Percentiles rank a stretch among this genome's conserved stretches.
phyloP scores from a whole-genome alignment of 2,329 filamentous ascomycete species.

The Fusarium tuaranense region DNA sequence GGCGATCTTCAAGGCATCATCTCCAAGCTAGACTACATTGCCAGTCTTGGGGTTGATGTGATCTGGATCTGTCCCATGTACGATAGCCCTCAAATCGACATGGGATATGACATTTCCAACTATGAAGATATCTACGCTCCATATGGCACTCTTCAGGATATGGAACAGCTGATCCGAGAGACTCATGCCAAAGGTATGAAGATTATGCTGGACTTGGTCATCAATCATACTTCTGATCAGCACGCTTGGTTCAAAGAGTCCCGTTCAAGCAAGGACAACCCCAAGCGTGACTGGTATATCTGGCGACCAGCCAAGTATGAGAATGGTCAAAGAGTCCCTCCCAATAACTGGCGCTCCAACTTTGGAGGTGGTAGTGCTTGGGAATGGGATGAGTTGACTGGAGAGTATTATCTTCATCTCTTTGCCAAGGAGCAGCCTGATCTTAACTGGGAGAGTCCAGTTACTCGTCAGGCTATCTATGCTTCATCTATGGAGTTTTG shows the following conservation, averaged over 20 bases:
- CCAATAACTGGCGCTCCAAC: slow-evolving; percentile 79
- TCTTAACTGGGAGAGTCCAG: slow-evolving; percentile 84
- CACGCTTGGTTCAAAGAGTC: slow-evolving; percentile 44
- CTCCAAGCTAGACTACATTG: slow-evolving; percentile 61
- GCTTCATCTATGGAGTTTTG: slow-evolving; percentile 81
- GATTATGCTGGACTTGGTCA: slow-evolving; percentile 42
- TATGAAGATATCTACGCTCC: slow-evolving; percentile 42
- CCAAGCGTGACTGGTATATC: slow-evolving; percentile 71
- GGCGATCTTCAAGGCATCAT: slow-evolving; percentile 67
- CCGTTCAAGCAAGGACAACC: slow-evolving; percentile 25
- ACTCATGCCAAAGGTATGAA: slow-evolving; percentile 39
- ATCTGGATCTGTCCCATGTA: slow-evolving; percentile 45
- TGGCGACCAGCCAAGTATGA: slow-evolving; percentile 64
- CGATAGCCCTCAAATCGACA: slow-evolving; percentile 41
- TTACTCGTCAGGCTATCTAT: slow-evolving; percentile 77
- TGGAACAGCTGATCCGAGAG: slow-evolving; percentile 40
- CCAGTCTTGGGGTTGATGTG: slow-evolving; percentile 36
- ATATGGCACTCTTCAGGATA: slow-evolving; percentile 40
- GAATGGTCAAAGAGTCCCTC: slow-evolving; percentile 73
- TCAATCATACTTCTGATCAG: slow-evolving; percentile 42
- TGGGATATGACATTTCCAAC: slow-evolving; percentile 43
- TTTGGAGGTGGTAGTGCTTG: slow-evolving; percentile 72
- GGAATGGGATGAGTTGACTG: slow-evolving; percentile 78
- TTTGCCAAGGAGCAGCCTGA: slow-evolving; percentile 84
- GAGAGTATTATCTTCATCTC: slow-evolving; percentile 82